Percentiles rank a stretch among this genome's conserved stretches.
These are phyloP conservation scores for Fusarium brevicatenulatum DNA, from an alignment of 2,329 filamentous ascomycete genomes.

Conservation along the genomic window DNA sequence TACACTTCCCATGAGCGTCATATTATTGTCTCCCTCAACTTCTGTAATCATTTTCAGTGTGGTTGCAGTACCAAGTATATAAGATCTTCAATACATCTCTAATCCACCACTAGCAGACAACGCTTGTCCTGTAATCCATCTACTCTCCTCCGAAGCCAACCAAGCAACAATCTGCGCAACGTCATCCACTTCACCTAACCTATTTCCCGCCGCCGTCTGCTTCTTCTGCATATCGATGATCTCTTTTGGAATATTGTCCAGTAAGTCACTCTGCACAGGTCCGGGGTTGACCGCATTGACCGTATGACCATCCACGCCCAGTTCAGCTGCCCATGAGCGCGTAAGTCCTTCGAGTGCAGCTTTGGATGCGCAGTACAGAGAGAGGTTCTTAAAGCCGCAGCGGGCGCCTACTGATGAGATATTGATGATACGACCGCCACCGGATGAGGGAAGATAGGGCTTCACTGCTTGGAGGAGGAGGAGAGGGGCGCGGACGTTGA, in stretches of 20 bases:
- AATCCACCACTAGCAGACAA: slow-evolving; percentile 62
- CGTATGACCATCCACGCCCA: slow-evolving; percentile 60
- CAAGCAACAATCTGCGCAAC: slow-evolving; percentile 66
- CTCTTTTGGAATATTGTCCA: slow-evolving; percentile 52
- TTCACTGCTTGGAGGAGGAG: slow-evolving; percentile 17
- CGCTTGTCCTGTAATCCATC: slow-evolving; percentile 65
- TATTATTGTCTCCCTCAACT: not conserved
- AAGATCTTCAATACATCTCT: too few relatives aligned
- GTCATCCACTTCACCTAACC: slow-evolving; percentile 63
- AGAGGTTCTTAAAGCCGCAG: slow-evolving; percentile 21
- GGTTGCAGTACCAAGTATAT: too few relatives aligned
- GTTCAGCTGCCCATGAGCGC: slow-evolving; percentile 66
- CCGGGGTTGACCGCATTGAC: slow-evolving; percentile 71
- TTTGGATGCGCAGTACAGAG: slow-evolving; percentile 28
- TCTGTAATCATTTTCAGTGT: too few relatives aligned
- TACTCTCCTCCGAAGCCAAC: slow-evolving; percentile 60
- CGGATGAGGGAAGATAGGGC: not conserved
- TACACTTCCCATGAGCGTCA: not conserved
- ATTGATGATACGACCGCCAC: slow-evolving; percentile 23
- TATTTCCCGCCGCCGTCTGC: slow-evolving; percentile 60
- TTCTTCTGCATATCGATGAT: slow-evolving; percentile 28
- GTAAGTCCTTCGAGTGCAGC: slow-evolving; percentile 54
- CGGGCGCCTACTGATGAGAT: slow-evolving; percentile 23
- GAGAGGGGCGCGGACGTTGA: slow-evolving; percentile 28
- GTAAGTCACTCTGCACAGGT: slow-evolving; percentile 67